phyloP scores from a whole-genome alignment of 1,139 yeast species.

The Petasospora rhodanensis region DNA sequence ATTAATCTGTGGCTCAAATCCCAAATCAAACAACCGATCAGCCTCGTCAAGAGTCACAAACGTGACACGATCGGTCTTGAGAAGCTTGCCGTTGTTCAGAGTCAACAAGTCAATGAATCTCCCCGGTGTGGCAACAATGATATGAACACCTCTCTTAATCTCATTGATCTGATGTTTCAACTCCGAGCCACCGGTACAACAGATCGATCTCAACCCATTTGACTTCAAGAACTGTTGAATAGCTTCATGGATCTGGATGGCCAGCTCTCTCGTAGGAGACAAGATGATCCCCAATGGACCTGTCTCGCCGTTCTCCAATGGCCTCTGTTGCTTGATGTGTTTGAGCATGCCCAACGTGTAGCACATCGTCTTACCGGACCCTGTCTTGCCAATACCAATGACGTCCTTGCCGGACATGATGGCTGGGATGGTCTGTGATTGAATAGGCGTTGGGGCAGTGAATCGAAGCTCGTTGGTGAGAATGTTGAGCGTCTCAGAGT shows the following conservation, averaged over 20 bases:
- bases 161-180: conserved; percentile 80
- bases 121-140: conserved; percentile 94
- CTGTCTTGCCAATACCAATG: conserved; percentile 93
- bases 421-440: conserved; percentile 87
- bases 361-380: conserved; percentile 92
- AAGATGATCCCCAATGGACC: conserved; percentile 81
- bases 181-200: conserved; percentile 95
- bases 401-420: conserved; percentile 88
- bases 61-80: conserved; percentile 66
- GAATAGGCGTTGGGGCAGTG: conserved; percentile 77
- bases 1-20: conserved; percentile 94
- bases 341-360: conserved; percentile 80
- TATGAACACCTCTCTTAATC: conserved; percentile 71
- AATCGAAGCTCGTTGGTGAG: conserved; percentile 43
- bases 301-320: conserved; percentile 42
- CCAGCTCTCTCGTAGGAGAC: conserved; percentile 92
- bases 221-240: conserved; percentile 53
- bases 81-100: conserved; percentile 75
- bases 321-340: conserved; percentile 71
- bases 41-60: conserved; percentile 93
- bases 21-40: conserved; percentile 95
- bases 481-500: conserved; percentile 47
- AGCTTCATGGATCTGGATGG: conserved; percentile 76
- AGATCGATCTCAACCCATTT: conserved; percentile 47
- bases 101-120: conserved; percentile 85